Percentiles rank a stretch among this genome's conserved stretches.
phyloP scores from a whole-genome alignment of 805 yeast species.

The Dipodascus geniculatus region DNA sequence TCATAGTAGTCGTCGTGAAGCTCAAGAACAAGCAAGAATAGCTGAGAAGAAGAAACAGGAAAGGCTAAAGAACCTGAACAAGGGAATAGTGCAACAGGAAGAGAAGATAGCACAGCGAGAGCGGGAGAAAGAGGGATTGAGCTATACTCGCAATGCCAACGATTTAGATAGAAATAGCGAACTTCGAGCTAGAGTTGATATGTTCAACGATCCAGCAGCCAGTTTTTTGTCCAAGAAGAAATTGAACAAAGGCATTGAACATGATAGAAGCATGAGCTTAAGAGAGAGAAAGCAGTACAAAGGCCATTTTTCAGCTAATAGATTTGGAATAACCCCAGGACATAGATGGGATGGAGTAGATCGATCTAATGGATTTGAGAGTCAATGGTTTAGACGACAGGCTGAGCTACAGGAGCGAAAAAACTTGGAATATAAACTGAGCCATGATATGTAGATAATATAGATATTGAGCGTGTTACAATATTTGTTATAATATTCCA shows the following conservation, averaged over 20 bases:
- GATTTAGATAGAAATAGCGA: slow-evolving; percentile 30
- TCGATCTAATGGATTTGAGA: slow-evolving; percentile 80
- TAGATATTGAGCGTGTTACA: too few relatives aligned
- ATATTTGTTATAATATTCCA: too few relatives aligned
- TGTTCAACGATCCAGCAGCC: slow-evolving; percentile 54
- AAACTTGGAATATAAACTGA: slow-evolving; percentile 9
- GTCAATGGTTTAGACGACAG: slow-evolving; percentile 35
- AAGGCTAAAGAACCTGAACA: slow-evolving; percentile 11
- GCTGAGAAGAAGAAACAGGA: slow-evolving; percentile 10
- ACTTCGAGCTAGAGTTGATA: slow-evolving; percentile 23
- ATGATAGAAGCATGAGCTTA: slow-evolving; percentile 10
- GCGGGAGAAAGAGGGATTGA: slow-evolving; percentile 25
- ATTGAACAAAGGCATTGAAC: slow-evolving; percentile 8
- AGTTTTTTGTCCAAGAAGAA: slow-evolving; percentile 28
- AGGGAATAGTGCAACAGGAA: slow-evolving; percentile 17
- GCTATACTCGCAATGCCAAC: slow-evolving; percentile 14
- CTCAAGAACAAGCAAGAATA: slow-evolving; percentile 14
- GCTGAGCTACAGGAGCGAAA: slow-evolving; percentile 14
- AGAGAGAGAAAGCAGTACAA: slow-evolving; percentile 46
- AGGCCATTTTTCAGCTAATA: slow-evolving; percentile 48
- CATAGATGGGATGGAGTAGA: slow-evolving; percentile 87
- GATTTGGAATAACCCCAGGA: slow-evolving; percentile 73
- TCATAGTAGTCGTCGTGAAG: slow-evolving; percentile 21
- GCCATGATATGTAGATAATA: slow-evolving; percentile 8
- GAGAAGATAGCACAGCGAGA: slow-evolving; percentile 17